Evolutionary conservation across 352 stramenopile species (phyloP).

Genomic region (Phytopythium vexans): DNA sequence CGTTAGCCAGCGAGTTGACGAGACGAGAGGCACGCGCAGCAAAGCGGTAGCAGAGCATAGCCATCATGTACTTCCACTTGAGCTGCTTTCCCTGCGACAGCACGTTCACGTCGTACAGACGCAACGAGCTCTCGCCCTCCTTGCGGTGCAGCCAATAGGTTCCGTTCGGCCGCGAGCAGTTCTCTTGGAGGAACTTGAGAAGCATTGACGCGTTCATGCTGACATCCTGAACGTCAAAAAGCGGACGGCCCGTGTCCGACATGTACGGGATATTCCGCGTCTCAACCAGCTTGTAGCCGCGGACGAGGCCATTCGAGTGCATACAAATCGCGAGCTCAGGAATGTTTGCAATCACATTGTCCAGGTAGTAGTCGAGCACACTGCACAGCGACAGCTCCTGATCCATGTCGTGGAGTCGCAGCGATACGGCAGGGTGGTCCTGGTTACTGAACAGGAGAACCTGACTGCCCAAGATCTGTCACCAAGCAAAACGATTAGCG

Average conservation of each 20-base stretch:
- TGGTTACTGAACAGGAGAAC: slow-evolving; percentile 82
- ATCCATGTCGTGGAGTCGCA: slow-evolving; percentile 85
- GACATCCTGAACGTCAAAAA: slow-evolving; percentile 86
- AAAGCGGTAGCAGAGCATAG: slow-evolving; percentile 87
- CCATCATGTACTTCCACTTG: slow-evolving; percentile 92
- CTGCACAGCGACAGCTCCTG: slow-evolving; percentile 79
- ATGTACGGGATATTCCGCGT: slow-evolving; percentile 84
- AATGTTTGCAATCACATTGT: slow-evolving; percentile 88
- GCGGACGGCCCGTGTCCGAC: slow-evolving; percentile 42
- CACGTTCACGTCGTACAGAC: slow-evolving; percentile 81
- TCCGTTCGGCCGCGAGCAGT: slow-evolving; percentile 77
- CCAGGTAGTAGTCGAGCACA: slow-evolving; percentile 84
- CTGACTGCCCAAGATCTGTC: slow-evolving; percentile 74
- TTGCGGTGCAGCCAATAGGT: slow-evolving; percentile 85
- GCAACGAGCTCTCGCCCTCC: slow-evolving; percentile 73
- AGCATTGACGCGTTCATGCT: slow-evolving; percentile 86
- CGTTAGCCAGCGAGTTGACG: slow-evolving; percentile 50
- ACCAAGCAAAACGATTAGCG: neutral
- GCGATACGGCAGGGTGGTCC: slow-evolving; percentile 77
- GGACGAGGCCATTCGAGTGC: slow-evolving; percentile 82
- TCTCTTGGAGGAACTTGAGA: slow-evolving; percentile 84
- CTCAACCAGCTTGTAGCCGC: slow-evolving; percentile 83
- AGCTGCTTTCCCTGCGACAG: slow-evolving; percentile 79
- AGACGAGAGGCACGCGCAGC: slow-evolving; percentile 66
- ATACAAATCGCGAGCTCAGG: slow-evolving; percentile 84